Percentiles rank a stretch among this genome's conserved stretches.
Evolutionary conservation across 148 eudicot species (phyloP).

Genomic region (Chenopodium quinoa): DNA sequence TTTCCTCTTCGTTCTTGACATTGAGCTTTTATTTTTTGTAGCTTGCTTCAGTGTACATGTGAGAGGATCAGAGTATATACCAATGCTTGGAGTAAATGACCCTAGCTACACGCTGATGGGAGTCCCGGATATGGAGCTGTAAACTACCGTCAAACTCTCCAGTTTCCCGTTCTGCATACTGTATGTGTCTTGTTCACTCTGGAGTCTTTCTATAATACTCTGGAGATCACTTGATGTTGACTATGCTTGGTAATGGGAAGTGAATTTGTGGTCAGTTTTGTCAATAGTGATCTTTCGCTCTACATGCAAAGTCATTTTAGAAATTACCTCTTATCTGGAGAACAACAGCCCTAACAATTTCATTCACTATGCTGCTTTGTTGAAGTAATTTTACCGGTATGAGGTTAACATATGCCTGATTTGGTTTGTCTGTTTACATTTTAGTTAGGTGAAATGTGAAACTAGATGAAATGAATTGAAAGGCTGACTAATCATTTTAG

Average conservation of each 20-base stretch:
- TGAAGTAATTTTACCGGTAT: neutral
- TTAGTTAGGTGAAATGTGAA: no score
- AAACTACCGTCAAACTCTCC: conserved; percentile 6
- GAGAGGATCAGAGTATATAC: conserved; percentile 93
- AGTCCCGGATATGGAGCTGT: conserved; percentile 51
- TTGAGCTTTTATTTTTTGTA: conserved; percentile 27
- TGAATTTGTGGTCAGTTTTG: neutral
- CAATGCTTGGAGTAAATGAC: conserved; percentile 65
- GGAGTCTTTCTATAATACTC: neutral
- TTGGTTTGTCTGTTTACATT: neutral
- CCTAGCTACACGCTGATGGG: conserved; percentile 61
- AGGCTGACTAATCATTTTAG: no score
- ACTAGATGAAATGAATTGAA: no score
- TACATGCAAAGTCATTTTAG: no score
- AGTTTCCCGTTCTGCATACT: neutral
- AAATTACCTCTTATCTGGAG: neutral
- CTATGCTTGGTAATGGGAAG: no score
- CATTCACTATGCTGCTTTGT: neutral
- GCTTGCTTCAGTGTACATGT: conserved; percentile 95
- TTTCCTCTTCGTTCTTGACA: conserved; percentile 9
- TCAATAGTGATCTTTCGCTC: neutral
- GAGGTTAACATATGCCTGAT: neutral
- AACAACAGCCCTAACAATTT: no score
- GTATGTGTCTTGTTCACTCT: neutral
- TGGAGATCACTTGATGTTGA: neutral